Evolutionary conservation across 202 grass and related monocot genomes (phyloP).

Genomic region (Hordeum pubiflorum): DNA sequence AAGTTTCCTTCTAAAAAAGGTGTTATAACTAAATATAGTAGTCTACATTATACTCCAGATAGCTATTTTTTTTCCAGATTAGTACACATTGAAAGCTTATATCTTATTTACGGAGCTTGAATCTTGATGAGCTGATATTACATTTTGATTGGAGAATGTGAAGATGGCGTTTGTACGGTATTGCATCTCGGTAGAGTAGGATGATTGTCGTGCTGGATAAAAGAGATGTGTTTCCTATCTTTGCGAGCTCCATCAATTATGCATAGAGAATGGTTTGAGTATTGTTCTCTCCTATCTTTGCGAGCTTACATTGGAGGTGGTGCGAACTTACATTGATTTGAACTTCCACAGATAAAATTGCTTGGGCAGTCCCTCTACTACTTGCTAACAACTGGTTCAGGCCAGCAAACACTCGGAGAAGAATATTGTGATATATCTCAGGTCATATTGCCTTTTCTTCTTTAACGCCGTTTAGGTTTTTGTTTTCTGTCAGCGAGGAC

Average conservation of each 20-base stretch:
- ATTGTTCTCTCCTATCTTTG: not conserved
- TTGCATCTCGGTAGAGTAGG: not conserved
- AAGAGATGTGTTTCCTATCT: not conserved
- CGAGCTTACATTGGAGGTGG: no score
- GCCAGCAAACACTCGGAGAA: conserved; percentile 94
- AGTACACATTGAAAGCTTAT: not conserved
- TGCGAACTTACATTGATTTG: conserved; percentile 11
- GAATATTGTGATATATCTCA: conserved; percentile 98
- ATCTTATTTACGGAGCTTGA: not conserved
- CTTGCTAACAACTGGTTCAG: conserved; percentile 89
- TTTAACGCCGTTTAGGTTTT: conserved; percentile 12
- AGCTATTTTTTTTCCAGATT: not conserved
- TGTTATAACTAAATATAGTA: not conserved
- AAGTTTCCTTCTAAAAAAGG: not conserved
- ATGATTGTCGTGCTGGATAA: not conserved
- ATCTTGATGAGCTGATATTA: not conserved
- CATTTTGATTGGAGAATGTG: not conserved
- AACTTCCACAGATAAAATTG: conserved; percentile 78
- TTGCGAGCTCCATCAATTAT: not conserved
- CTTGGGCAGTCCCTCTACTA: conserved; percentile 93
- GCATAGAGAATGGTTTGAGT: not conserved
- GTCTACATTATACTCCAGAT: not conserved
- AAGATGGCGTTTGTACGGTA: not conserved
- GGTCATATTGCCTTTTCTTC: conserved; percentile 33
- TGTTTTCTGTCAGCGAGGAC: not conserved